A percentile compares a stretch with the other conserved stretches of the same genome.
phyloP scores from a whole-genome alignment of 768 basidiomycete genomes.

The Rhizopogon roseolus region DNA sequence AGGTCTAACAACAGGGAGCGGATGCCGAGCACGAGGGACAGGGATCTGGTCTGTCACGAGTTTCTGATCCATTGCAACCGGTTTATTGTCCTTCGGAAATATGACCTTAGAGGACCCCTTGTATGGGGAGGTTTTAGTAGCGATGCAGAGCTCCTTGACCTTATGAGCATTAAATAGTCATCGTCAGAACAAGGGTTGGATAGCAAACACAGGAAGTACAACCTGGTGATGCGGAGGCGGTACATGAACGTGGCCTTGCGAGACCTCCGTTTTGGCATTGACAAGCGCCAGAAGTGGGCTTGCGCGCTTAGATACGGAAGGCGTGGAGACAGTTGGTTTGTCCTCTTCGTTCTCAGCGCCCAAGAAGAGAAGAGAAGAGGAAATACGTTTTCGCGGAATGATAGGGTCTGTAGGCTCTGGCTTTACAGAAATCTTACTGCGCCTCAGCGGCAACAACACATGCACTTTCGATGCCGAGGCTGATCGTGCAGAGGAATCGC shows the following conservation, averaged over 20 bases:
- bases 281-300: slow-evolving; percentile 17
- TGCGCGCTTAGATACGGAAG: slow-evolving; percentile 16
- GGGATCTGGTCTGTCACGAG: too few species aligned
- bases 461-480: not conserved
- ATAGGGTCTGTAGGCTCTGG: slow-evolving; percentile 24
- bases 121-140: not conserved
- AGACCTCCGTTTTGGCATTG: slow-evolving; percentile 12
- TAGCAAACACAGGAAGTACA: not conserved
- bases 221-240: not conserved
- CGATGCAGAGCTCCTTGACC: not conserved
- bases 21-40: too few species aligned
- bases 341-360: slow-evolving; percentile 2
- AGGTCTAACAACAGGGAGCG: too few species aligned
- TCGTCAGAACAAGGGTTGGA: not conserved
- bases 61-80: too few species aligned
- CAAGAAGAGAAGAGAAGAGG: slow-evolving; percentile 21
- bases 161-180: not conserved
- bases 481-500: not conserved
- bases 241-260: not conserved
- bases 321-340: not conserved
- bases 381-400: slow-evolving; percentile 34
- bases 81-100: not conserved
- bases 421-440: slow-evolving; percentile 16
- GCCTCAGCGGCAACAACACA: not conserved
- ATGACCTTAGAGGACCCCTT: not conserved